These are phyloP conservation scores for Codiaeum variegatum DNA, from an alignment of 441 rosid genomes.

Conservation along the genomic window DNA sequence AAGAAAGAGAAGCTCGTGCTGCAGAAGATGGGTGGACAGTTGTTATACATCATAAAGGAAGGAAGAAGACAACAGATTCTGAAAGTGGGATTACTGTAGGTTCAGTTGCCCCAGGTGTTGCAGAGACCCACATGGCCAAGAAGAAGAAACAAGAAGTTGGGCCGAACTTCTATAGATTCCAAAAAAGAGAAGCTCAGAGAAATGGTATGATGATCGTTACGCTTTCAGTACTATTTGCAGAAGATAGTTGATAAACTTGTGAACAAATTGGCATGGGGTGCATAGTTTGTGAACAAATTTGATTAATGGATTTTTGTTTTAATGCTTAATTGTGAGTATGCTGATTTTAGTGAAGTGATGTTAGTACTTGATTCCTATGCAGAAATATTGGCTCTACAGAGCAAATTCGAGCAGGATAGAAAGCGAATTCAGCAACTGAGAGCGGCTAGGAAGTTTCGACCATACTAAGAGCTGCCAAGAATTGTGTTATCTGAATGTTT, in stretches of 20 bases:
- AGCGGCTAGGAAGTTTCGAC: slow-evolving; percentile 66
- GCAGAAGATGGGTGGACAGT: slow-evolving; percentile 82
- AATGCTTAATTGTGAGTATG: too few relatives aligned
- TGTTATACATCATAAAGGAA: slow-evolving; percentile 66
- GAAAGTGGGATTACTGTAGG: slow-evolving; percentile 64
- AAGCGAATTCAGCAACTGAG: slow-evolving; percentile 59
- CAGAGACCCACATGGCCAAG: slow-evolving; percentile 54
- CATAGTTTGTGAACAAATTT: too few relatives aligned
- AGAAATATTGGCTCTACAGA: slow-evolving; percentile 63
- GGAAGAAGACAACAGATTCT: slow-evolving; percentile 66
- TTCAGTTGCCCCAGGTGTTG: slow-evolving; percentile 58
- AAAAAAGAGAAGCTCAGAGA: slow-evolving; percentile 75
- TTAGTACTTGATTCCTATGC: slow-evolving; percentile 23
- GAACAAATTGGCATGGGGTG: background rate
- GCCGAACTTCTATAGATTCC: slow-evolving; percentile 84
- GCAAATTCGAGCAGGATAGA: slow-evolving; percentile 68
- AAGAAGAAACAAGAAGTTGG: slow-evolving; percentile 70
- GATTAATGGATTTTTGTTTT: too few relatives aligned
- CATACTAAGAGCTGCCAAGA: slow-evolving; percentile 40
- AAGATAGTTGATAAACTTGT: background rate
- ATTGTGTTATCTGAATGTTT: background rate
- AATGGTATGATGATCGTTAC: slow-evolving; percentile 47
- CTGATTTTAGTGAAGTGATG: background rate
- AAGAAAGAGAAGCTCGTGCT: slow-evolving; percentile 58
- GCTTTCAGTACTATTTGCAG: background rate